Base-by-base conservation (phyloP, 192 early-diverging fungal genomes). In the Glomus cerebriforme region DNA sequence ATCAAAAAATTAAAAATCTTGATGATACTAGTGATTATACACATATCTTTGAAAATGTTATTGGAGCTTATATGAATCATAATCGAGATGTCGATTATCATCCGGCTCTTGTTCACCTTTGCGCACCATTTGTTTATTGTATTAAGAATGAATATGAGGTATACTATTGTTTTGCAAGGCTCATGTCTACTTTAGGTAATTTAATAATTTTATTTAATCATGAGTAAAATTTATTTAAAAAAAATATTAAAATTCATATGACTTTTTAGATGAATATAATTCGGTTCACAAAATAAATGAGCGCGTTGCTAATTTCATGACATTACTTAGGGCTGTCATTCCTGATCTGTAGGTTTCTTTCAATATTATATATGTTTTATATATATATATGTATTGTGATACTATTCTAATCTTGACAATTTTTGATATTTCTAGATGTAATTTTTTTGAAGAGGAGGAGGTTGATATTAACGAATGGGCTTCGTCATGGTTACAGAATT, bases 371-470 rank as follows among this genome's bases (percentile, higher is more conserved):
- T n/a, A 15, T 24, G 13, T 37, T 58, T 32, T 32, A 8, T 59
- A 73, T 19, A 8, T 31, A n/a, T n/a, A n/a, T n/a, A n/a, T n/a
- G n/a, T n/a, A n/a, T n/a, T n/a, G n/a, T n/a, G n/a, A n/a, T n/a
- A n/a, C n/a, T n/a, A n/a, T n/a, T n/a, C n/a, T n/a, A n/a, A n/a
- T n/a, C n/a, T n/a, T n/a, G n/a, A 45, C 35, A 59, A n/a, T 35
- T 12, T 49, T 62, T 37, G 68, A 27, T 60, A 34, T 22, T 43
- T 63, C n/a, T 71, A 86, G 85, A 59, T 88, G 90, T 81, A 95
- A 90, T 80, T 95, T 94, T 83, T 98, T 98, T 89, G 94, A 96
- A 80, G 96, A 98, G 69, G 96, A 98, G 72, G 95, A 97, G 81
- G 92, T 96, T 37, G 91, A 96, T 71, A 87, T 94, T 45, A 92